Evolutionary conservation across 371 early-diverging fungal species (phyloP), one percentile per base, ranked within the genome.

Genomic region (Amoeboradix gromovi): DNA sequence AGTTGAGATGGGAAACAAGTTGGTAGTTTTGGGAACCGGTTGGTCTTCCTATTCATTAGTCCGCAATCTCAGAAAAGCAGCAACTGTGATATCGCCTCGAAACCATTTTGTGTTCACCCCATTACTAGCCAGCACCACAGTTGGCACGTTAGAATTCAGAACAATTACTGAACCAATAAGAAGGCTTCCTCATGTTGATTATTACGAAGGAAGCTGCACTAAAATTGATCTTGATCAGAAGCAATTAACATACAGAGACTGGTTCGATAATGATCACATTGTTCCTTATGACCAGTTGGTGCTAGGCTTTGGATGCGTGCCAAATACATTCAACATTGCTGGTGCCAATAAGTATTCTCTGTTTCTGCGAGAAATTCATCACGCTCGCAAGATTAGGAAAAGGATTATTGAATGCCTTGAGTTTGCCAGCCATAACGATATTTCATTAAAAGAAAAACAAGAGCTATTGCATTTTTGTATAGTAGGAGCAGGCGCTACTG

Each of bases 401-500:
- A 81, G 83, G 31, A 75, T 94, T 67, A 89, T 89, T 85, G 88
- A 89, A 74, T 86, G 86, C 74, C 79, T 92, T 71, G 94, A 94
- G 76, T 84, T 87, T 2, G 92, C 92, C 5, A 82, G 86, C 5
- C 88, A 88, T 73, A 86, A 85, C 31, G 83, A 83, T n/a, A 86
- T 84, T 28, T 84, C 86, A 31, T 82, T 82, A 31, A 5, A 48
- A 48, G 89, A 92, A 75, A 79, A 86, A 69, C 81, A 88, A 27
- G 83, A 91, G n/a, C 74, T 92, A 68, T 77, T 94, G 74, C 87
- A 28, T 72, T 66, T 72, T 70, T 90, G 90, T 0, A 82, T 94
- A 27, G 91, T 91, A 1, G 94, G 94, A 31, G 94, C 92, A 66
- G 94, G 94, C 1, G 92, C 94, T 5, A 91, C 94, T 0, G 94